Evolutionary conservation across 805 yeast genomes (phyloP).

Genomic region (Candida morakotiae): DNA sequence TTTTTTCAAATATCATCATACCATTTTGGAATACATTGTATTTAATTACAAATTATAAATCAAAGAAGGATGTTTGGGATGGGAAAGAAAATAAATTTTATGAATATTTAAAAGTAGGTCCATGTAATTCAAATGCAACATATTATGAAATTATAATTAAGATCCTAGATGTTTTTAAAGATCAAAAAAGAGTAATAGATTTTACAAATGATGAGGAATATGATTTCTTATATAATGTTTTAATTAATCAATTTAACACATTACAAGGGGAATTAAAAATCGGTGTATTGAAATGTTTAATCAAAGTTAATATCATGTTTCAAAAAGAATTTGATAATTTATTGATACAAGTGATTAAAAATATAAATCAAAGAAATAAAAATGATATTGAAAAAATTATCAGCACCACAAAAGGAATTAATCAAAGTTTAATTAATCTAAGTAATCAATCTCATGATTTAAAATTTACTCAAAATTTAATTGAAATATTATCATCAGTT

Average conservation of each 20-base stretch:
- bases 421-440: not conserved
- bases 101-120: slow-evolving; percentile 49
- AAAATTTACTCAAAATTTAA: not conserved
- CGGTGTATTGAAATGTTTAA: slow-evolving; percentile 4
- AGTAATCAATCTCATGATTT: not conserved
- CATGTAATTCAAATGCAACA: slow-evolving; percentile 46
- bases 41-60: slow-evolving; percentile 26
- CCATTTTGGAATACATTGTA: slow-evolving; percentile 48
- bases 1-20: slow-evolving; percentile 44
- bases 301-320: not conserved
- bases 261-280: slow-evolving; percentile 5
- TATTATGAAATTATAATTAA: slow-evolving; percentile 37
- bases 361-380: not conserved
- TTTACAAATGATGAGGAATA: slow-evolving; percentile 7
- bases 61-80: slow-evolving; percentile 52
- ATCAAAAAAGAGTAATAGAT: slow-evolving; percentile 3
- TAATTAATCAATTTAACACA: slow-evolving; percentile 5
- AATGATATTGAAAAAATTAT: not conserved
- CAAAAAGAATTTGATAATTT: not conserved
- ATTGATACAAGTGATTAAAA: not conserved
- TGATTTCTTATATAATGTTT: slow-evolving; percentile 1
- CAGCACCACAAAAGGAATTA: not conserved
- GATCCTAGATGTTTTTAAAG: slow-evolving; percentile 14
- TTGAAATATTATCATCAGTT: slow-evolving; percentile 5
- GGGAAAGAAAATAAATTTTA: slow-evolving; percentile 42